A percentile compares a stretch with the other conserved stretches of the same genome.
phyloP scores from a whole-genome alignment of 352 stramenopile species.

The Pythium angustatum region DNA sequence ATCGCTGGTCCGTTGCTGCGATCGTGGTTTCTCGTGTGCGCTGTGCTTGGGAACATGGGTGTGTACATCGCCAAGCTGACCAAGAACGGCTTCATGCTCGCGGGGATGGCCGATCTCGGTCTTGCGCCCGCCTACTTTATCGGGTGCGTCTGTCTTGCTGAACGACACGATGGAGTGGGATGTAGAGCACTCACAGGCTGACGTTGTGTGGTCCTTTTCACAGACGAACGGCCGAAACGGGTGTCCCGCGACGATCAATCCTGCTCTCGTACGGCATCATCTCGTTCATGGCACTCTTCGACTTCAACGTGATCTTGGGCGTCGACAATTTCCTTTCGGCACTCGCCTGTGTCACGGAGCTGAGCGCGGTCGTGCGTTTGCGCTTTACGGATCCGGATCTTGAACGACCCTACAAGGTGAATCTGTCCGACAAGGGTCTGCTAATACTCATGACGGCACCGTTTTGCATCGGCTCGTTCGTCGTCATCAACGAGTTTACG shows the following conservation, averaged over 20 bases:
- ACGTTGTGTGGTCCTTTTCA: neutral
- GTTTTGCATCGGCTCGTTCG: constrained; percentile 59
- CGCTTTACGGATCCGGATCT: constrained; percentile 74
- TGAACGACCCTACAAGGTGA: constrained; percentile 77
- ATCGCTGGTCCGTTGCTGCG: constrained; percentile 86
- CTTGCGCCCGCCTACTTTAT: constrained; percentile 88
- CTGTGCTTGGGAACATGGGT: constrained; percentile 87
- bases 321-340: constrained; percentile 95
- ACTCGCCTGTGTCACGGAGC: constrained; percentile 88
- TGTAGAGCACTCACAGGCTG: no score
- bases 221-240: constrained; percentile 55
- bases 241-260: constrained; percentile 59
- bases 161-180: no score
- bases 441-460: constrained; percentile 47
- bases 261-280: constrained; percentile 89
- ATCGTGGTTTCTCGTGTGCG: constrained; percentile 79
- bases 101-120: constrained; percentile 85
- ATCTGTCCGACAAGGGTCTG: constrained; percentile 56
- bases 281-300: constrained; percentile 85
- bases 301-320: constrained; percentile 88
- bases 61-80: constrained; percentile 95
- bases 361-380: constrained; percentile 89
- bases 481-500: constrained; percentile 68
- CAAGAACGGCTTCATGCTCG: constrained; percentile 92
- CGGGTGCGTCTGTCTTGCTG: constrained; percentile 49